Evolutionary conservation across 805 yeast genomes (phyloP), one percentile per base, ranked within the genome.

Genomic region (Candida germanica): DNA sequence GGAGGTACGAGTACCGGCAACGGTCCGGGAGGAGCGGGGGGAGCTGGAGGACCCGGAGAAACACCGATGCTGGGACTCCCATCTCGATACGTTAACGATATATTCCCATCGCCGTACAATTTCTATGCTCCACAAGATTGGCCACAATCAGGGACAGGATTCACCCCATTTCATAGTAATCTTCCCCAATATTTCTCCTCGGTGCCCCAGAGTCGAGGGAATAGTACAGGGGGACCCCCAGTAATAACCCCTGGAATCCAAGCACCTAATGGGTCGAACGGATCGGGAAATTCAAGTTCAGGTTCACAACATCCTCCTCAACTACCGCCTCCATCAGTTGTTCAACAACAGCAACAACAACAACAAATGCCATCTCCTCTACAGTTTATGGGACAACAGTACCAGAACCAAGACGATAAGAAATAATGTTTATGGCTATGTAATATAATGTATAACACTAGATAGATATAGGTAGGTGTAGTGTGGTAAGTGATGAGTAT

Each of bases 91-190:
- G 77, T 83, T 27, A 73, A 73, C 40, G 94, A 85, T 48, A 65
- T 82, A 53, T 78, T 86, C 49, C 89, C 88, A 20, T 83, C 91
- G 5, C 96, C 96, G 0, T 75, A 80, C n/a, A 83, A 76, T 43
- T 79, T 80, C 47, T 85, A 83, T 49, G 75, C 79, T 5, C 69
- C 77, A 2, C 72, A 64, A 31, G 73, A 67, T 33, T 67, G 73
- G 73, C 62, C 64, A 10, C 37, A 34, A 28, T 47, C 44, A 8
- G 48, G 54, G 19, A 52, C 65, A 11, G 68, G 70, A 0, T 56
- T 61, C 51, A 64, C 72, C 1, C 70, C 70, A 16, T 56, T 52
- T 30, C 54, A 57, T 33, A 42, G 48, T n/a, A 54, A 50, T 29
- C 44, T 58, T 36, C 61, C 68, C 3, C 68, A 61, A 40, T 66